These are phyloP conservation scores for Cicer bijugum DNA, from an alignment of 306 rosid species.

Conservation along the genomic window DNA sequence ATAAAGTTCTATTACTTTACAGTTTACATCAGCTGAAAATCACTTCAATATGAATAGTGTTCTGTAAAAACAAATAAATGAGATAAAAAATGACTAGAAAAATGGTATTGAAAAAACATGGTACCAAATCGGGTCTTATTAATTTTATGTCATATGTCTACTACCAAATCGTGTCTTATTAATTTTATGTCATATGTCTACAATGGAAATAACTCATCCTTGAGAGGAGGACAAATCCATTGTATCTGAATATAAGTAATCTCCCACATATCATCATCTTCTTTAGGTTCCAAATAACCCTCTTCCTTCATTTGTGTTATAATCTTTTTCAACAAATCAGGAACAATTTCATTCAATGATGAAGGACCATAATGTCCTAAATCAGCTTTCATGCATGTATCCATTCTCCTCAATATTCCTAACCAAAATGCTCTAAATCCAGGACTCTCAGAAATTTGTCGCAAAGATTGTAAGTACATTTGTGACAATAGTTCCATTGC, in stretches of 20 bases:
- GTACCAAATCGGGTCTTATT: background rate
- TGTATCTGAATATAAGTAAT: slow-evolving; percentile 80
- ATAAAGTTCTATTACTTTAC: background rate
- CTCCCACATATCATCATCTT: slow-evolving; percentile 87
- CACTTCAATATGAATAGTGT: too few relatives aligned
- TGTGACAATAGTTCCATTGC: slow-evolving; percentile 78
- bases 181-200: slow-evolving; percentile 6
- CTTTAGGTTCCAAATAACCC: slow-evolving; percentile 59
- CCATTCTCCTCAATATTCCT: slow-evolving; percentile 92
- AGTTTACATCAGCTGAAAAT: background rate
- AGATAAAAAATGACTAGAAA: slow-evolving; percentile 11
- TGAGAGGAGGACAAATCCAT: slow-evolving; percentile 84
- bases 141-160: too few relatives aligned
- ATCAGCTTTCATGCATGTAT: slow-evolving; percentile 87
- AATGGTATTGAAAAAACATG: background rate
- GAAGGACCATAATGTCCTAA: slow-evolving; percentile 74
- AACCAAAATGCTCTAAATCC: slow-evolving; percentile 82
- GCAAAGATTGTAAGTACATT: slow-evolving; percentile 71
- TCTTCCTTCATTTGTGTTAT: slow-evolving; percentile 73
- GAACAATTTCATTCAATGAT: slow-evolving; percentile 58
- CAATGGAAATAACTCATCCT: slow-evolving; percentile 80
- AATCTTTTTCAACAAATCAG: slow-evolving; percentile 71
- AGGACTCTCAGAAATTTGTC: slow-evolving; percentile 57
- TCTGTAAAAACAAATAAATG: too few relatives aligned
- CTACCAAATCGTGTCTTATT: background rate